A percentile compares a stretch with the other conserved stretches of the same genome.
These are phyloP conservation scores for Corynascus novoguineensis DNA, from an alignment of 495 filamentous ascomycete genomes.

Conservation along the genomic window DNA sequence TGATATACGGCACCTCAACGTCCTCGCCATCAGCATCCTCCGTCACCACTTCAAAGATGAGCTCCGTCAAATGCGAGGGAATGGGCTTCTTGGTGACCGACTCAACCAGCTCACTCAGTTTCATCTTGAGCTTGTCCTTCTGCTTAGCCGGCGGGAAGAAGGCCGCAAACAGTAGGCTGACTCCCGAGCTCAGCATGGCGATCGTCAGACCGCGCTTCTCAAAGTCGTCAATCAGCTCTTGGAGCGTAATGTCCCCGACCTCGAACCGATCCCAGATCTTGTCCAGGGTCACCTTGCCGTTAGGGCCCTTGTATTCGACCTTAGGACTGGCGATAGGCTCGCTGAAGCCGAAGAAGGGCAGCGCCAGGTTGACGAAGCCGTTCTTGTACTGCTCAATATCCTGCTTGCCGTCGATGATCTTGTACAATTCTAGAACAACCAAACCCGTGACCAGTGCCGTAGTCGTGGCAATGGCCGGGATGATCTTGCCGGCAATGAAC, in stretches of 20 bases:
- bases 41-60: slow-evolving; percentile 93
- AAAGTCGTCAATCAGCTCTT: slow-evolving; percentile 78
- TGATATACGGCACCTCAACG: slow-evolving; percentile 96
- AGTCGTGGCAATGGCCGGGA: slow-evolving; percentile 96
- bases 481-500: slow-evolving; percentile 99
- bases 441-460: slow-evolving; percentile 94
- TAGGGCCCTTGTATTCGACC: slow-evolving; percentile 71
- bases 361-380: slow-evolving; percentile 92
- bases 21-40: slow-evolving; percentile 90
- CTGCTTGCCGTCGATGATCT: slow-evolving; percentile 89
- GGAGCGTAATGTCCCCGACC: slow-evolving; percentile 75
- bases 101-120: slow-evolving; percentile 80
- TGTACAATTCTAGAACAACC: slow-evolving; percentile 89
- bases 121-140: slow-evolving; percentile 60
- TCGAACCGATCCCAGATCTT: slow-evolving; percentile 99
- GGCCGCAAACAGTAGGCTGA: slow-evolving; percentile 90
- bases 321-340: slow-evolving; percentile 92
- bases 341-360: slow-evolving; percentile 97
- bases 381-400: slow-evolving; percentile 99
- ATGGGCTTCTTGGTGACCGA: slow-evolving; percentile 87
- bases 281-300: slow-evolving; percentile 79
- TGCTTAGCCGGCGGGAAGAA: slow-evolving; percentile 88
- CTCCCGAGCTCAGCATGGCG: slow-evolving; percentile 91
- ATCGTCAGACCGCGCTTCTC: slow-evolving; percentile 71
- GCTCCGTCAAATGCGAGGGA: slow-evolving; percentile 84